Evolutionary conservation across 371 early-diverging fungal species (phyloP).

Genomic region (Dinochytrium kinnereticum): DNA sequence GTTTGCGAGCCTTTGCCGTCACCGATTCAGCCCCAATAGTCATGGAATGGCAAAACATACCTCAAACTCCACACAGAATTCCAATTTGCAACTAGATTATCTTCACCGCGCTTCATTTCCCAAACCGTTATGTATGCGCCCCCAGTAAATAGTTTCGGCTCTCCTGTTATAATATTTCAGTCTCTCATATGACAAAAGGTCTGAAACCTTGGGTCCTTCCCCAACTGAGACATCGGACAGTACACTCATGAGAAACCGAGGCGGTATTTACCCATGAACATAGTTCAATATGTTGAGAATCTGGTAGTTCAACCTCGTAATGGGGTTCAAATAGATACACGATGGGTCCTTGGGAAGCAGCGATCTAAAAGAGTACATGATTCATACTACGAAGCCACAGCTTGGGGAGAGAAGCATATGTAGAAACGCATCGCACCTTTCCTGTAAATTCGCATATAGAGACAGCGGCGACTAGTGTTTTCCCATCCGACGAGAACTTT

Average conservation of each 20-base stretch:
- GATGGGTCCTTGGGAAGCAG: constrained; percentile 3
- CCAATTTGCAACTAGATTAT: not conserved
- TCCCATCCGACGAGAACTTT: not conserved
- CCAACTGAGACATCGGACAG: not conserved
- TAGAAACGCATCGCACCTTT: not conserved
- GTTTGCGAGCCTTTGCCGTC: not conserved
- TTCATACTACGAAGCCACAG: not conserved
- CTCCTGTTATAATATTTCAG: not conserved
- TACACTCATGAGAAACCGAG: not conserved
- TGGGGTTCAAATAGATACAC: constrained; percentile 13
- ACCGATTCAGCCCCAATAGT: no score
- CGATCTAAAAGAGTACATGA: not conserved
- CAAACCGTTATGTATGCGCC: not conserved
- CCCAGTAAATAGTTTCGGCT: not conserved
- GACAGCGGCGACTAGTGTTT: not conserved
- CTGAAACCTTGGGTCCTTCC: not conserved
- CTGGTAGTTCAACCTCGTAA: not conserved
- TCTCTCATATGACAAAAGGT: not conserved
- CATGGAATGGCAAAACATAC: not conserved
- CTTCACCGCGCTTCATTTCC: not conserved
- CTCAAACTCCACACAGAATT: not conserved
- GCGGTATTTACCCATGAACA: not conserved
- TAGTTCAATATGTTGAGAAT: not conserved
- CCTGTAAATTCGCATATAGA: not conserved
- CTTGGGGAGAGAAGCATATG: not conserved